These are phyloP conservation scores for Dillenia suffruticosa DNA, from an alignment of 164 flowering plant species.

Conservation along the genomic window DNA sequence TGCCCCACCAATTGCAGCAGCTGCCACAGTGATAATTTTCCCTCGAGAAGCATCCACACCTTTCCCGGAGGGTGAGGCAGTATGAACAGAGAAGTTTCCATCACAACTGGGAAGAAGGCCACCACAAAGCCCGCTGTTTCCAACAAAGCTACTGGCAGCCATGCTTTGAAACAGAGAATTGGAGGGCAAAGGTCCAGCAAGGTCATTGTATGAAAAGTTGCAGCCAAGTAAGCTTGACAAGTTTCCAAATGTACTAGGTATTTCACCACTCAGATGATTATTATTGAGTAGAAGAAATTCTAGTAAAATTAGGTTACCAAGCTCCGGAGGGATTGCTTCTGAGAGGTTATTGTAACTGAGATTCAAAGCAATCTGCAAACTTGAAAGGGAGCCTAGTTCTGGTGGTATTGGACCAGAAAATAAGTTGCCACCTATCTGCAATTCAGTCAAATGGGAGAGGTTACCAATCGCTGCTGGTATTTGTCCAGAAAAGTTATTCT, in stretches of 20 bases:
- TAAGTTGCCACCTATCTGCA: slow-evolving; percentile 82
- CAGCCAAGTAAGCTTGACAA: slow-evolving; percentile 75
- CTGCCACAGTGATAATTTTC: slow-evolving; percentile 51
- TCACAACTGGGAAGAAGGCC: slow-evolving; percentile 50
- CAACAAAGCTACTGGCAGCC: slow-evolving; percentile 52
- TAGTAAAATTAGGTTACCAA: slow-evolving; percentile 71
- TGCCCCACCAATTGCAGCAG: slow-evolving; percentile 68
- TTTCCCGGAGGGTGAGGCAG: slow-evolving; percentile 22
- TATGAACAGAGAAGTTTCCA: slow-evolving; percentile 22
- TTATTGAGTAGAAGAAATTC: slow-evolving; percentile 69
- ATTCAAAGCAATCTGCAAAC: slow-evolving; percentile 91
- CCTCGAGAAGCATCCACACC: slow-evolving; percentile 32
- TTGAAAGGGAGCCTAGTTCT: slow-evolving; percentile 64
- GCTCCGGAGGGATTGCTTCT: slow-evolving; percentile 69
- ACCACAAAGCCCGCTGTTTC: slow-evolving; percentile 89
- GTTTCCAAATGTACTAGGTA: slow-evolving; percentile 62
- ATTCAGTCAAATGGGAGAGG: slow-evolving; percentile 69
- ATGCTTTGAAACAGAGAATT: slow-evolving; percentile 58
- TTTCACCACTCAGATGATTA: slow-evolving; percentile 76
- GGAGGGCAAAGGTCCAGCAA: slow-evolving; percentile 71
- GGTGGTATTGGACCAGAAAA: slow-evolving; percentile 78
- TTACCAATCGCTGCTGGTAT: slow-evolving; percentile 74
- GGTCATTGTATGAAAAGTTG: slow-evolving; percentile 80
- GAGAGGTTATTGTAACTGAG: slow-evolving; percentile 77
- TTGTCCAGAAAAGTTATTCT: slow-evolving; percentile 65